Base-by-base conservation (phyloP, 768 basidiomycete species). In the Termitomyces eurrhizus region DNA sequence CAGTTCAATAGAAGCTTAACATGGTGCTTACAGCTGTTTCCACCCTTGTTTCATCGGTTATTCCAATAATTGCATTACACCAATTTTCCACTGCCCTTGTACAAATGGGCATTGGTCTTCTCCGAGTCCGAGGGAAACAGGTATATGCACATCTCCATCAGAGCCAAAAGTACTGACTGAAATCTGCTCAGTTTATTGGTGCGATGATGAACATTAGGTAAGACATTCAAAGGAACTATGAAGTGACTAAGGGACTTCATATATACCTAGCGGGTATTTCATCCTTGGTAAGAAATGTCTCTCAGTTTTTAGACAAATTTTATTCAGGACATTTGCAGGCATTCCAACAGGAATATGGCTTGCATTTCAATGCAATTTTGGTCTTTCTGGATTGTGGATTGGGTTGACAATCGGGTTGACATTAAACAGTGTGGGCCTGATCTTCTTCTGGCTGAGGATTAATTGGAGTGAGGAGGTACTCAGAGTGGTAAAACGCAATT, bases 81-180 rank as follows among this genome's bases (percentile, higher is more conserved):
- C 90, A 96, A 72, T 83, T 95, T 7, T 87, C 94, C 57, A 95
- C 98, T 66, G 92, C 86, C 1, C 75, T 84, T 9, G 69, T 79
- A 4, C 85, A 81, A 0, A 82, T 94, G 9, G 79, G 84, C 0
- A 82, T 79, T 8, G 94, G 93, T 2, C 83, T 95, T 62, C 78
- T 98, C 57, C 82, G 96, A 42, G 89, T 94, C 0, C 77, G 84
- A 35, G 95, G 95, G 24, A 89, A 88, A 71, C 90, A 90, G 74
- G 87, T 78, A 57, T 16, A 69, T 65, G 14, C 26, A 60, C 12
- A 48, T n/a, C 24, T 18, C 41, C 36, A 58, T 33, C 52, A 36
- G 7, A 24, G 26, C 16, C 32, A 33, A 37, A 48, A 41, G 56
- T 37, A 4, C 24, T 29, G 36, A 51, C 0, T n/a, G 24, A 44